Evolutionary conservation across 2,329 filamentous ascomycete genomes (phyloP), one percentile per base, ranked within the genome.

Genomic region (Cryphonectria nitschkei): DNA sequence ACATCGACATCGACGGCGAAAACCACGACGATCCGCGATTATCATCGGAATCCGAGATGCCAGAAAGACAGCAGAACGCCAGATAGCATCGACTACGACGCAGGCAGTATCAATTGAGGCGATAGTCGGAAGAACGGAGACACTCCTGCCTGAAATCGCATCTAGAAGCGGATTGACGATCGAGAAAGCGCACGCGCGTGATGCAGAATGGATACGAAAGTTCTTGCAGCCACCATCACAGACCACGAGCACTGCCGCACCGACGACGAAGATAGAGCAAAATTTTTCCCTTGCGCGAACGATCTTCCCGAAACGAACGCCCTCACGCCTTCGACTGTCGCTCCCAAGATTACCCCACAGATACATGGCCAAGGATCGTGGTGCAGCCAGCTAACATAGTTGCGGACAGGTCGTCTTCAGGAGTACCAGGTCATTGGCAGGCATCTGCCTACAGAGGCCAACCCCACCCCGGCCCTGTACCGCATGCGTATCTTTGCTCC

Each of bases 341-440:
- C 41, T 54, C 43, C 26, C n/a, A 58, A 22, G 43, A 26, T 22
- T n/a, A 26, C 13, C 4, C 0, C 26, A n/a, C n/a, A 41, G 46
- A 34, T 61, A 11, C 60, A 22, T 64, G 60, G 37, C 64, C 26
- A 32, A 19, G 32, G 3, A 39, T 39, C 56, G n/a, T 54, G 16
- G 46, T 29, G 2, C 39, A 67, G 66, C 56, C 39, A 32, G 69
- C 71, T 71, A 71, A 71, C 68, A 66, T 71, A 22, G 34, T 46
- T 32, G 46, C 62, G 54, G 58, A 70, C 85, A 99, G 96, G 95
- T 94, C 96, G 96, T 91, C 95, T 99, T 88, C 93, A 94, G 85
- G 96, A 99, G 92, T 99, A 97, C 91, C 96, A 98, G 92, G 95
- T 99, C 89, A 97, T 99, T 84, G 96, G 97, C 88, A 95, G 97